These are phyloP conservation scores for Candida cerambycidarum DNA, from an alignment of 805 yeast species.

Conservation along the genomic window DNA sequence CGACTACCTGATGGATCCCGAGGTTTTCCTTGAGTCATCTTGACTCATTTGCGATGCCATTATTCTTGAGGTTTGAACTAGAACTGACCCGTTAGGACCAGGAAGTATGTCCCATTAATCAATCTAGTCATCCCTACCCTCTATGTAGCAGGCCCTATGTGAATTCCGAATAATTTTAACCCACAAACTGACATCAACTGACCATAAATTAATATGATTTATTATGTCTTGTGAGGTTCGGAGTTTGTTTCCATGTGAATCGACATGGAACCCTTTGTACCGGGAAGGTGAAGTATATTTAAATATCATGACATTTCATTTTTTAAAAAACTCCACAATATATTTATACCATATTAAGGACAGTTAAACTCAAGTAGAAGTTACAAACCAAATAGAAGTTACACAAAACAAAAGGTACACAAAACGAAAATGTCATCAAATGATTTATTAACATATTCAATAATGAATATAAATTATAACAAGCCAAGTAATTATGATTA, in stretches of 20 bases:
- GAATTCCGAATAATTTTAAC: too few species aligned
- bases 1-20: conserved; percentile 17
- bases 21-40: conserved; percentile 15
- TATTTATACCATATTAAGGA: too few species aligned
- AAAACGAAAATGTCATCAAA: conserved; percentile 22
- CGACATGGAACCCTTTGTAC: conserved; percentile 1
- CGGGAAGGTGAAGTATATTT: conserved; percentile 4
- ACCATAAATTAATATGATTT: not conserved
- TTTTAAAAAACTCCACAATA: not conserved
- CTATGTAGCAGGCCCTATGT: too few species aligned
- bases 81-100: too few species aligned
- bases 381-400: not conserved
- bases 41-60: conserved; percentile 2
- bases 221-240: conserved; percentile 9
- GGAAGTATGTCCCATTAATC: too few species aligned
- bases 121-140: too few species aligned
- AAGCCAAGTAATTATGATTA: conserved; percentile 5
- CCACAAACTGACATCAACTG: not conserved
- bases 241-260: conserved; percentile 10
- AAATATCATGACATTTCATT: conserved; percentile 1
- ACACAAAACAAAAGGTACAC: not conserved
- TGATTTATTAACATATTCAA: conserved; percentile 41
- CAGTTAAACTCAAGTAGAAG: too few species aligned
- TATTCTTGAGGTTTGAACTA: not conserved
- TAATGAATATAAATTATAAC: conserved; percentile 26